Conservation (phyloP, 148 eudicot species). For the Rhododendron mucronatum region DNA sequence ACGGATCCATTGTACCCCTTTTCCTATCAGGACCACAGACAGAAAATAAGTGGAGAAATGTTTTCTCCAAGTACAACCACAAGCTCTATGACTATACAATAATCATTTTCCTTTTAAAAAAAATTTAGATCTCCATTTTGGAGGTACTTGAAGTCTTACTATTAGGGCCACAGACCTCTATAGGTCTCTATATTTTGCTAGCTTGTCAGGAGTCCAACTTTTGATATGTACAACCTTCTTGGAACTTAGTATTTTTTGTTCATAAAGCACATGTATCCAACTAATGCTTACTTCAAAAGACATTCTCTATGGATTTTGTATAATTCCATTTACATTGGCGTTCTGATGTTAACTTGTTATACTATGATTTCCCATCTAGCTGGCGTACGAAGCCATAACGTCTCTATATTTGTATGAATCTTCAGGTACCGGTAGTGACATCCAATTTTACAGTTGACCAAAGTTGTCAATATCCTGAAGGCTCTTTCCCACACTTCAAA, state of each 20-base stretch:
- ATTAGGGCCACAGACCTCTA: neutral
- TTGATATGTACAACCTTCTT: neutral
- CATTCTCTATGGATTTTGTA: neutral
- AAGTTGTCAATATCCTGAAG: conserved; percentile 74
- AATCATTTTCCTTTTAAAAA: neutral
- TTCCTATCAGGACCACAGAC: too few species aligned
- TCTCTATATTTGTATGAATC: neutral
- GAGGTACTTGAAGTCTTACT: neutral
- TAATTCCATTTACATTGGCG: too few species aligned
- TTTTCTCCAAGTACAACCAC: neutral
- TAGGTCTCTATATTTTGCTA: neutral
- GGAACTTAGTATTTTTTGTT: neutral
- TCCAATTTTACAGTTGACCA: conserved; percentile 72
- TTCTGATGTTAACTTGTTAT: neutral
- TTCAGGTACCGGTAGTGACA: conserved; percentile 92
- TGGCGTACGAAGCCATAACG: neutral
- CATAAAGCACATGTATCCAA: neutral
- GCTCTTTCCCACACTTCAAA: conserved; percentile 85
- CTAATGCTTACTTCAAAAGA: neutral
- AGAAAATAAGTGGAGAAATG: neutral
- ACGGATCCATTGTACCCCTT: neutral
- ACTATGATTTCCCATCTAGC: too few species aligned
- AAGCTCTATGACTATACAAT: neutral
- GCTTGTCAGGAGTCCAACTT: neutral
- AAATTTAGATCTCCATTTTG: neutral